These are phyloP conservation scores for Backusella psychrophila DNA, from an alignment of 192 early-diverging fungal genomes.

Conservation along the genomic window DNA sequence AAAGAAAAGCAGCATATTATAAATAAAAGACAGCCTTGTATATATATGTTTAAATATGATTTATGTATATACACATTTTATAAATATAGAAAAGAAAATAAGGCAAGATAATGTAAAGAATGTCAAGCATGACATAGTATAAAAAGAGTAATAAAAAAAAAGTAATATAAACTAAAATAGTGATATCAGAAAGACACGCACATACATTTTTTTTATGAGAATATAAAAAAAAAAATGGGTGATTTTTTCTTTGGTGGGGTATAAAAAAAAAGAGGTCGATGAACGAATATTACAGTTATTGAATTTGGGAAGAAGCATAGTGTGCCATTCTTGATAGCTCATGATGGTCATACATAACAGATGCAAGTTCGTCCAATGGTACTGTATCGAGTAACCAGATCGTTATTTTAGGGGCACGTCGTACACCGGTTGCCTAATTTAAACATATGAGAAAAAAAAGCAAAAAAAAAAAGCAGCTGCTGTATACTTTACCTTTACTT, in stretches of 20 bases:
- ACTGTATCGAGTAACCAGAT: slow-evolving; percentile 39
- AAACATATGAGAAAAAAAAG: neutral
- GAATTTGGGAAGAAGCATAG: neutral
- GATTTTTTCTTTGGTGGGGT: too few relatives aligned
- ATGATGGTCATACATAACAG: slow-evolving; percentile 32
- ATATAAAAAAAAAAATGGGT: neutral
- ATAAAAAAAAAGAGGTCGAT: neutral
- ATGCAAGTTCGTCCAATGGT: slow-evolving; percentile 25
- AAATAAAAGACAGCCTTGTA: neutral
- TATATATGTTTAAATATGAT: neutral
- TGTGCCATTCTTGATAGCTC: neutral
- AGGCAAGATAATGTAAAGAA: neutral
- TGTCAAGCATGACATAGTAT: neutral
- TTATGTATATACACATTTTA: neutral
- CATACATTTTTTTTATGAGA: neutral
- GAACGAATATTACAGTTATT: too few relatives aligned
- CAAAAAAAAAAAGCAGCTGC: neutral
- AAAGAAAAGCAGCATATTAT: neutral
- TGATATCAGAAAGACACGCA: neutral
- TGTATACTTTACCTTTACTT: slow-evolving; percentile 31
- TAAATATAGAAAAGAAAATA: neutral
- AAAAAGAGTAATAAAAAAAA: neutral
- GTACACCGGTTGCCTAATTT: slow-evolving; percentile 31
- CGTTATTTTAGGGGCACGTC: slow-evolving; percentile 36
- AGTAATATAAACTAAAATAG: neutral